Base-by-base conservation (phyloP, 805 yeast genomes). In the Grigorovia transvaalensis region DNA sequence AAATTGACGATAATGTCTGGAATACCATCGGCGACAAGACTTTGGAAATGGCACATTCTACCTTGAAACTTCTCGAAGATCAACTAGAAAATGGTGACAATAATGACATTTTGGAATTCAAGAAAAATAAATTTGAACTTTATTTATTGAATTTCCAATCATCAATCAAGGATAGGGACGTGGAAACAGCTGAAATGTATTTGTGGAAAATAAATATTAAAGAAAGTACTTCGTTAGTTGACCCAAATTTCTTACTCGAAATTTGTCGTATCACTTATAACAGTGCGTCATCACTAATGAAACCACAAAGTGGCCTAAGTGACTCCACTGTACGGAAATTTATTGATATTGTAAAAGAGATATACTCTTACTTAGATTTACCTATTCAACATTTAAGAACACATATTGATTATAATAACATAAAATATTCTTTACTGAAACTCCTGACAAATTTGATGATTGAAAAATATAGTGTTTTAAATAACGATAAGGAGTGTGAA, bases 231-330 rank as follows among this genome's bases (percentile, higher is more conserved):
- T 12, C 45, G 2, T 11, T 46, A 1, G 44, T 62, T 6, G 60
- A 61, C 15, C 46, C 59, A 2, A 57, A 57, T 1, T 45, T 52
- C 0, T 43, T 64, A 2, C 33, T 68, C 7, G 74, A 71, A 42
- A 47, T 66, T 4, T 59, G 67, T 15, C 61, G 76, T 44, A 57
- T 66, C 1, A 57, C 70, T 7, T 71, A 65, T 50, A 73, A 73
- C 52, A 15, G 53, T 9, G 44, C 47, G 3, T 30, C 45, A 5
- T 17, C 42, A 8, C 20, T 45, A 20, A 18, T 19, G 38, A 33
- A 42, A 42, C 17, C 27, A 18, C 23, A 9, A 18, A 42, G 4
- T 13, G 18, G 9, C 6, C 9, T 27, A 11, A 23, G 42, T 61
- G 4, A 38, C 64, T 7, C 71, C 69, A 27, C 49, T 62, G 5